phyloP scores from a whole-genome alignment of 306 rosid species.

The Prunus kanzakura region DNA sequence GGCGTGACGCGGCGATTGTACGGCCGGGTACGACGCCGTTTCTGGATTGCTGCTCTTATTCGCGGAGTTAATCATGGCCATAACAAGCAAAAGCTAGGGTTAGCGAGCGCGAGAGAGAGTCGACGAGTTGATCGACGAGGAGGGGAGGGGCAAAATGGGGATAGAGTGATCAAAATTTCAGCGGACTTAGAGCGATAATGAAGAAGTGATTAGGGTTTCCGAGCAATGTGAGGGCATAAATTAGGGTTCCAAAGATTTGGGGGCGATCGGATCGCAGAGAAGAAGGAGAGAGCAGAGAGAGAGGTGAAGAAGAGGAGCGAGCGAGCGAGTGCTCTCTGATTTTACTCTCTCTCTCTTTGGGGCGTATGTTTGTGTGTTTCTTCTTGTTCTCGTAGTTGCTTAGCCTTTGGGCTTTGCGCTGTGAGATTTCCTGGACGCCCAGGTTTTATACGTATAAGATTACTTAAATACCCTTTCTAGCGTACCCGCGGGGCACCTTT shows the following conservation, averaged over 20 bases:
- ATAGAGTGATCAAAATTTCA: constrained; percentile 18
- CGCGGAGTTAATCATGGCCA: constrained; percentile 41
- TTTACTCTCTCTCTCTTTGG: constrained; percentile 3
- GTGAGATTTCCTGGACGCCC: constrained; percentile 7
- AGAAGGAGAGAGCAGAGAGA: neutral
- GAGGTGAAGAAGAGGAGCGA: constrained; percentile 26
- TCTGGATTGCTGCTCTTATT: constrained; percentile 10
- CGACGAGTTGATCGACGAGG: constrained; percentile 50
- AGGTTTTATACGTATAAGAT: neutral
- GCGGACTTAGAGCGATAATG: neutral
- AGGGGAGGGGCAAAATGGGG: constrained; percentile 17
- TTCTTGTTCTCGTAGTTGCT: neutral
- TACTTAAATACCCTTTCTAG: constrained; percentile 16
- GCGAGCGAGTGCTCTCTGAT: constrained; percentile 20
- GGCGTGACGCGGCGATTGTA: constrained; percentile 43
- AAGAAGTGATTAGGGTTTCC: constrained; percentile 11
- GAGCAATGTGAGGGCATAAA: constrained; percentile 16
- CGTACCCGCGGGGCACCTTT: neutral
- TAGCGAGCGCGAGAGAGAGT: constrained; percentile 12
- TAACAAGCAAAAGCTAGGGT: constrained; percentile 34
- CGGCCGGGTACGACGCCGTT: constrained; percentile 11
- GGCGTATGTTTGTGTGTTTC: neutral
- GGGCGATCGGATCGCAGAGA: constrained; percentile 60
- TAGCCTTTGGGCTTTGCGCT: neutral
- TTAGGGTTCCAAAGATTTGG: constrained; percentile 49